Percentiles rank a stretch among this genome's conserved stretches.
Evolutionary conservation across 768 basidiomycete genomes (phyloP).

Genomic region (Termitomyces sp.): DNA sequence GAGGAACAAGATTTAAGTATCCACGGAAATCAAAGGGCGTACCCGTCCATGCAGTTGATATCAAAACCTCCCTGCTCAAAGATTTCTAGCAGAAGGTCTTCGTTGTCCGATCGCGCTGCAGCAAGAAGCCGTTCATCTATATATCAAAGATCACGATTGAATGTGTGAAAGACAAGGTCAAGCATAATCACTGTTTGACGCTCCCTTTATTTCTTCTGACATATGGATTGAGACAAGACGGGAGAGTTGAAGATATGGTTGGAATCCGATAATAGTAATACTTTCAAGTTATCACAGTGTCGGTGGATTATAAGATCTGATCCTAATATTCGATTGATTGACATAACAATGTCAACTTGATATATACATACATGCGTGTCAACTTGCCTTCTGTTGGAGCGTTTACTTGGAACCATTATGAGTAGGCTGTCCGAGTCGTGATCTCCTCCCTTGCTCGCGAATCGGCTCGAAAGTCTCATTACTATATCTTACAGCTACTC

Average conservation of each 20-base stretch:
- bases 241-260: not conserved
- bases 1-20: not conserved
- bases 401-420: too few species aligned
- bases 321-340: not conserved
- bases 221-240: constrained; percentile 8
- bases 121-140: constrained; percentile 68
- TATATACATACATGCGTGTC: too few species aligned
- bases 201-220: constrained; percentile 13
- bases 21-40: constrained; percentile 22
- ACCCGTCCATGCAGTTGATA: constrained; percentile 80
- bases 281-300: too few species aligned
- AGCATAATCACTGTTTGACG: constrained; percentile 21
- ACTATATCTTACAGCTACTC: too few species aligned
- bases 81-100: constrained; percentile 57
- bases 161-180: not conserved
- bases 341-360: too few species aligned
- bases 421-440: too few species aligned
- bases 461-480: too few species aligned
- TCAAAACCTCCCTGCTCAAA: constrained; percentile 53
- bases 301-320: not conserved
- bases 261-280: not conserved
- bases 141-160: not conserved
- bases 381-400: too few species aligned
- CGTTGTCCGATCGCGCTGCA: constrained; percentile 70
- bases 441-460: too few species aligned